phyloP scores from a whole-genome alignment of 2,329 filamentous ascomycete genomes.

The Fusarium zealandicum region DNA sequence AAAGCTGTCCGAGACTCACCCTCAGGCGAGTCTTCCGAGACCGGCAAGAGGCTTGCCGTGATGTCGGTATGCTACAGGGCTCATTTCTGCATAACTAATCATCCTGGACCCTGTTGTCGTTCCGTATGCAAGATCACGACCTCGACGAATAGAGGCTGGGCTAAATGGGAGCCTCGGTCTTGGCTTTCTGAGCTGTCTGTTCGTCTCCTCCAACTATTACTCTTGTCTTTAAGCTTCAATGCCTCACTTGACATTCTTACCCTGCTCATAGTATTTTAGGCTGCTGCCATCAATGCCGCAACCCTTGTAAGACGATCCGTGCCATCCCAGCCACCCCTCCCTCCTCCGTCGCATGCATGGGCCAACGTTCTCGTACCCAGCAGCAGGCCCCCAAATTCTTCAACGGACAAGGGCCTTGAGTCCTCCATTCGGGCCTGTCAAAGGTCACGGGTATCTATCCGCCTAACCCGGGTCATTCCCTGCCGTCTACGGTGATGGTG shows the following conservation, averaged over 20 bases:
- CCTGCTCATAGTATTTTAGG: slow-evolving; percentile 5
- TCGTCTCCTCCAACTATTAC: not conserved
- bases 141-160: not conserved
- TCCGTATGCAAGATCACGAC: slow-evolving; percentile 4
- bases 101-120: not conserved
- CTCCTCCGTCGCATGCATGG: slow-evolving; percentile 19
- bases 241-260: slow-evolving; percentile 3
- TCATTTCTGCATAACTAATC: slow-evolving; percentile 3
- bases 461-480: slow-evolving; percentile 22
- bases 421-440: slow-evolving; percentile 25
- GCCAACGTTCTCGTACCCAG: slow-evolving; percentile 13
- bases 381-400: slow-evolving; percentile 2
- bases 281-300: slow-evolving; percentile 9
- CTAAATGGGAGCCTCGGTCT: not conserved
- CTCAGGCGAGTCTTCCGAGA: not conserved
- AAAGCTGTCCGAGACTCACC: not conserved
- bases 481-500: not conserved
- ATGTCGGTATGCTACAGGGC: not conserved
- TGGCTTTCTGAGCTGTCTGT: not conserved
- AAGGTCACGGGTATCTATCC: slow-evolving; percentile 38
- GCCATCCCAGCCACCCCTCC: slow-evolving; percentile 10
- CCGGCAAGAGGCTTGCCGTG: slow-evolving; percentile 3
- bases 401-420: not conserved
- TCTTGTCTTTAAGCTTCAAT: slow-evolving; percentile 7
- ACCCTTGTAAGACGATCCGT: slow-evolving; percentile 11